A percentile compares a stretch with the other conserved stretches of the same genome.
phyloP scores from a whole-genome alignment of 2,329 filamentous ascomycete species.

The Leptographium radiaticola region DNA sequence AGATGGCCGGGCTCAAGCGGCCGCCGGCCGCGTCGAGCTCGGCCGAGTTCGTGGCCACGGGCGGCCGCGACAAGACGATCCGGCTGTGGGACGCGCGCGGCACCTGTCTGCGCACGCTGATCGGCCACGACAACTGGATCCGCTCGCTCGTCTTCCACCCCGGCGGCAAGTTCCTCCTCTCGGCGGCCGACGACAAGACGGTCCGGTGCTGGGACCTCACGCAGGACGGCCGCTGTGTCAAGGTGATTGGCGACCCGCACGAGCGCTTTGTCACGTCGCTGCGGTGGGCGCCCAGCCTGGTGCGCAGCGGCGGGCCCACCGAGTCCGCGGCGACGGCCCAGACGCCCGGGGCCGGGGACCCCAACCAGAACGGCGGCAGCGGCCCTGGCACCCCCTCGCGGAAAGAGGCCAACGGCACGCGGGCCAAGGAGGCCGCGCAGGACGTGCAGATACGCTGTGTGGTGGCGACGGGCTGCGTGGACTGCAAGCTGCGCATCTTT shows the following conservation, averaged over 20 bases:
- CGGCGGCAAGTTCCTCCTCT: conserved; percentile 79
- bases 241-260: conserved; percentile 64
- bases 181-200: conserved; percentile 80
- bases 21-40: conserved; percentile 59
- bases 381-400: conserved; percentile 12
- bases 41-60: conserved; percentile 82
- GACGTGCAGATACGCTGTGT: conserved; percentile 66
- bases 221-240: conserved; percentile 84
- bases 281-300: conserved; percentile 59
- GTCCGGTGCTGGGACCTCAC: conserved; percentile 86
- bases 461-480: conserved; percentile 76
- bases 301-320: not conserved
- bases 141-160: conserved; percentile 79
- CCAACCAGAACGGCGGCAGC: conserved; percentile 16
- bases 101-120: conserved; percentile 68
- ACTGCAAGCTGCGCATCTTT: conserved; percentile 67
- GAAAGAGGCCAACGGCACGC: not conserved
- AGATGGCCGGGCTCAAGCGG: conserved; percentile 72
- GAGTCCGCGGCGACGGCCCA: not conserved
- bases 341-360: not conserved
- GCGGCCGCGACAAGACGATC: conserved; percentile 81
- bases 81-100: conserved; percentile 80
- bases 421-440: conserved; percentile 23
- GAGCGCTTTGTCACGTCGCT: conserved; percentile 77
- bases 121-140: conserved; percentile 92